Evolutionary conservation across 1,139 yeast genomes (phyloP), one percentile per base, ranked within the genome.

Genomic region (Hanseniaspora gamundiae): DNA sequence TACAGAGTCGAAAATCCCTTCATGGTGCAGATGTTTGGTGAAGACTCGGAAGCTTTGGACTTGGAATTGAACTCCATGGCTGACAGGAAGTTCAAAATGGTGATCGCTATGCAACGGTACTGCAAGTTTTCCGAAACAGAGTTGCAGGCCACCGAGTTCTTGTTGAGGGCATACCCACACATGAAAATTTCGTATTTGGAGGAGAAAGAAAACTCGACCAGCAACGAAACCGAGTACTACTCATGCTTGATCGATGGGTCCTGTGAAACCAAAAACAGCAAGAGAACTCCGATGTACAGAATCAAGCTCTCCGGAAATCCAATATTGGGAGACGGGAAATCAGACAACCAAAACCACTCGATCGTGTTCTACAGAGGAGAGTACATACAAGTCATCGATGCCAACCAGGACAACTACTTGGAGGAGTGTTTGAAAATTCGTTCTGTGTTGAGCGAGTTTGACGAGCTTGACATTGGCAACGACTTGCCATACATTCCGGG

Each of bases 341-440:
- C 94, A 2, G 95, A 85, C 56, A 85, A 85, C 54, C 95, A 85
- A 57, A 85, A 85, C 53, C 78, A 76, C 56, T 73, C 93, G 0
- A 54, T 85, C n/a, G 74, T 83, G 2, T 85, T 78, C 54, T 78
- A 80, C 52, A 71, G 95, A 33, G 95, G 95, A 1, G 95, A 85
- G 53, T 85, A 84, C 53, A 80, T 85, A 48, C 94, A 85, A 60
- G 83, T 85, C 1, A 76, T 85, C 39, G 95, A 85, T 63, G 91
- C 95, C 0, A 85, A 85, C 52, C 95, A 85, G 57, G 95, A 85
- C 57, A 83, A 85, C 57, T 85, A 85, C 57, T 57, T 85, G 26
- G 95, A 85, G 55, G 95, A 85, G 57, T 85, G 95, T 53, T 59
- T 85, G 48, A 85, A 85, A 59, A 82, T 85, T 31, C 73, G 93